Conservation (phyloP, 805 yeast species). For the Lipomyces lipofer region DNA sequence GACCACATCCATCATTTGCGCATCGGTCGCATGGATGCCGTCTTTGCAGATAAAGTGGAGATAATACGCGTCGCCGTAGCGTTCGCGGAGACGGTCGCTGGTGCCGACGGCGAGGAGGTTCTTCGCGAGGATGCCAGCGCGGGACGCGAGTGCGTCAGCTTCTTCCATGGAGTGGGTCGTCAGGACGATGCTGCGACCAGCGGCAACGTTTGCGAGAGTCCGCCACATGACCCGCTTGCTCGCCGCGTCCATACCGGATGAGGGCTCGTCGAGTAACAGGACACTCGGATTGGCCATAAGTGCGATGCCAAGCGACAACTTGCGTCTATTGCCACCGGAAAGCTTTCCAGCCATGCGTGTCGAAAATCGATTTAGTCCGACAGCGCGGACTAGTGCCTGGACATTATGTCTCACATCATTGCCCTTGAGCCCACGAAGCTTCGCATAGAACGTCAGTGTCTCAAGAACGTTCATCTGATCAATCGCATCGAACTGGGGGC, state of each 20-base stretch:
- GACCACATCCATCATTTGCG: conserved; percentile 35
- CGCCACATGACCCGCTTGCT: conserved; percentile 44
- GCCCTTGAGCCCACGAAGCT: conserved; percentile 37
- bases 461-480: conserved; percentile 41
- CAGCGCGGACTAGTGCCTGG: conserved; percentile 38
- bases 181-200: conserved; percentile 39
- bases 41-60: conserved; percentile 37
- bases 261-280: conserved; percentile 43
- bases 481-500: conserved; percentile 45
- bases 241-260: conserved; percentile 44
- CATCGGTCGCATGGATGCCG: conserved; percentile 36
- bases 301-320: conserved; percentile 41
- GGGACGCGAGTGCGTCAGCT: conserved; percentile 41
- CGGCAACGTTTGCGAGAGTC: conserved; percentile 38
- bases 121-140: conserved; percentile 41
- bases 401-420: conserved; percentile 35
- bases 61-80: conserved; percentile 38
- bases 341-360: conserved; percentile 38
- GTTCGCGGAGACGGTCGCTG: conserved; percentile 34
- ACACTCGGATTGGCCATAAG: conserved; percentile 43
- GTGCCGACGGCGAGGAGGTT: conserved; percentile 40
- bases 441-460: conserved; percentile 39
- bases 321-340: conserved; percentile 43
- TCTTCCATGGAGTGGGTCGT: conserved; percentile 45
- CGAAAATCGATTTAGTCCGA: conserved; percentile 39